These are phyloP conservation scores for Geotrichum fermentans DNA, from an alignment of 1,139 yeast genomes.

Conservation along the genomic window DNA sequence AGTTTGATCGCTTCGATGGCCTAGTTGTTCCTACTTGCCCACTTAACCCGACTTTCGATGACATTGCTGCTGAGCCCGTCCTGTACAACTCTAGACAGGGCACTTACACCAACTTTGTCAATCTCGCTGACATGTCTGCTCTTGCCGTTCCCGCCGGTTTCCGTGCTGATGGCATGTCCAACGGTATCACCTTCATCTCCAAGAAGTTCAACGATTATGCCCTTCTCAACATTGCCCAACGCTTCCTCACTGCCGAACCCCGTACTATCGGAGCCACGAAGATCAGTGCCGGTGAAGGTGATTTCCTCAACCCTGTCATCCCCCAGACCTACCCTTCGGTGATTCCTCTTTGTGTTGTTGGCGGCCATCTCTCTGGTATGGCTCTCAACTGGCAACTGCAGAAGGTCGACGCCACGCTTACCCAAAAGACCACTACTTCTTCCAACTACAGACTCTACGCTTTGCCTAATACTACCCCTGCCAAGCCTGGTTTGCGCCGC, in stretches of 20 bases:
- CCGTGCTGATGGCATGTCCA: conserved; percentile 77
- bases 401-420: conserved; percentile 72
- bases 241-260: conserved; percentile 53
- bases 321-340: conserved; percentile 41
- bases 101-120: conserved; percentile 93
- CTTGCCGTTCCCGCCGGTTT: conserved; percentile 89
- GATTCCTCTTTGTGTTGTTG: conserved; percentile 83
- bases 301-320: conserved; percentile 38
- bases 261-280: conserved; percentile 45
- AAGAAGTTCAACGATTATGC: conserved; percentile 84
- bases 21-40: conserved; percentile 92
- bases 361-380: conserved; percentile 87
- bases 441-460: conserved; percentile 74
- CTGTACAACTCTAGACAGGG: conserved; percentile 84
- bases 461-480: conserved; percentile 67
- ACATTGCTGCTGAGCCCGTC: conserved; percentile 74
- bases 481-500: conserved; percentile 87
- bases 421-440: conserved; percentile 64
- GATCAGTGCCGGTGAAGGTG: conserved; percentile 36
- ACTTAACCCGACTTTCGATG: conserved; percentile 72
- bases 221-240: conserved; percentile 71
- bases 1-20: conserved; percentile 62
- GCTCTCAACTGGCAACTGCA: conserved; percentile 92
- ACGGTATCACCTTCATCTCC: conserved; percentile 82
- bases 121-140: conserved; percentile 88